These are phyloP conservation scores for Brassica juncea DNA, from an alignment of 345 rosid genomes.

Conservation along the genomic window DNA sequence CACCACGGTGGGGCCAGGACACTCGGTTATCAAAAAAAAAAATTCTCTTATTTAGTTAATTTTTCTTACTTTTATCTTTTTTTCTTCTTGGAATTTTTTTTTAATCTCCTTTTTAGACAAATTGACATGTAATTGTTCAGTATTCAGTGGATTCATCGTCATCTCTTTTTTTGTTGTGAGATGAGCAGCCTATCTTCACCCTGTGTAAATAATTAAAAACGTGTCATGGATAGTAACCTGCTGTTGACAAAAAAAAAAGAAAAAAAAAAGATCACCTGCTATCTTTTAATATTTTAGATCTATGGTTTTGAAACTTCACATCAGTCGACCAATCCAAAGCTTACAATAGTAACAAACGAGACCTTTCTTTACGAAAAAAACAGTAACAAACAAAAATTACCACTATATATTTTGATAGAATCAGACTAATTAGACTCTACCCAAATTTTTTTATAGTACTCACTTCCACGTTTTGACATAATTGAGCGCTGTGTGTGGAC, in stretches of 20 bases:
- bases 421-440: background rate
- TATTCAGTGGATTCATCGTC: background rate
- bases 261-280: background rate
- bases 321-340: background rate
- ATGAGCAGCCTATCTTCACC: background rate
- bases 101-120: background rate
- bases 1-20: no score
- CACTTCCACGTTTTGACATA: background rate
- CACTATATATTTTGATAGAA: background rate
- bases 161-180: background rate
- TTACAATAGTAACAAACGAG: background rate
- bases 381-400: background rate
- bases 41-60: no score
- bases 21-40: no score
- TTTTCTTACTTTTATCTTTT: background rate
- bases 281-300: background rate
- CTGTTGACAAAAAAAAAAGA: no score
- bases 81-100: background rate
- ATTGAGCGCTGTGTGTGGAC: constrained; percentile 17
- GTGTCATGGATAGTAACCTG: no score
- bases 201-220: no score
- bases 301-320: background rate
- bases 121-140: background rate
- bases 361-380: background rate
- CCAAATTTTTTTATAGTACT: background rate